Evolutionary conservation across 257 asterid genomes (phyloP).

Genomic region (Phtheirospermum japonicum): DNA sequence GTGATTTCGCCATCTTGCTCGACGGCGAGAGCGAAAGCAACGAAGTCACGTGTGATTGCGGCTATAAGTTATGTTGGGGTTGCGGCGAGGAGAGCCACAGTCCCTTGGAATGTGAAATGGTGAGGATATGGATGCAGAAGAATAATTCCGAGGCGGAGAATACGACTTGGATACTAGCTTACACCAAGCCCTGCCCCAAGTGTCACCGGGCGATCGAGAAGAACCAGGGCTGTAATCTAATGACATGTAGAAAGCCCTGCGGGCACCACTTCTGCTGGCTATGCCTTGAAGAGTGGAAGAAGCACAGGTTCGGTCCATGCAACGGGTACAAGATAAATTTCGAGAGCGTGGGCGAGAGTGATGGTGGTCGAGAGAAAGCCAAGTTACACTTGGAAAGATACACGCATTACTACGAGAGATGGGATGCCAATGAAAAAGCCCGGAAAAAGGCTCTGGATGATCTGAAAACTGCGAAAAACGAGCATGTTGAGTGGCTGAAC

Average conservation of each 20-base stretch:
- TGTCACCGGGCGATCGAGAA: conserved; percentile 39
- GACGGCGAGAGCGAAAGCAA: conserved; percentile 10
- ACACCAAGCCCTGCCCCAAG: too few relatives aligned
- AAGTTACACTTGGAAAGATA: too few relatives aligned
- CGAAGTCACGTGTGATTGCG: conserved; percentile 39
- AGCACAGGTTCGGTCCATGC: background rate
- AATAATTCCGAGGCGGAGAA: conserved; percentile 30
- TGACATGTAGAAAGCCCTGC: conserved; percentile 37
- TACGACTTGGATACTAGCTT: conserved; percentile 29
- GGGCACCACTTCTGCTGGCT: conserved; percentile 37
- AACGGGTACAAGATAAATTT: too few relatives aligned
- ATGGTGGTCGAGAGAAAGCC: too few relatives aligned
- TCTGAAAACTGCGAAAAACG: too few relatives aligned
- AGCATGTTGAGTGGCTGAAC: too few relatives aligned
- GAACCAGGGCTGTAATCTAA: conserved; percentile 38
- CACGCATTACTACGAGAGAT: too few relatives aligned
- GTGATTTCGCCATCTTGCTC: conserved; percentile 32
- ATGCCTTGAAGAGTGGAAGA: conserved; percentile 13
- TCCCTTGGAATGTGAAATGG: conserved; percentile 40
- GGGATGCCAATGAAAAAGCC: too few relatives aligned
- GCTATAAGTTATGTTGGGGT: conserved; percentile 35
- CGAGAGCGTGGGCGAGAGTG: too few relatives aligned
- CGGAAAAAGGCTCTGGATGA: too few relatives aligned
- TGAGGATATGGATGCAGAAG: conserved; percentile 37
- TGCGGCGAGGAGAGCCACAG: conserved; percentile 44